Conservation (phyloP, 2,329 filamentous ascomycete species). For the Stemphylium beticola region DNA sequence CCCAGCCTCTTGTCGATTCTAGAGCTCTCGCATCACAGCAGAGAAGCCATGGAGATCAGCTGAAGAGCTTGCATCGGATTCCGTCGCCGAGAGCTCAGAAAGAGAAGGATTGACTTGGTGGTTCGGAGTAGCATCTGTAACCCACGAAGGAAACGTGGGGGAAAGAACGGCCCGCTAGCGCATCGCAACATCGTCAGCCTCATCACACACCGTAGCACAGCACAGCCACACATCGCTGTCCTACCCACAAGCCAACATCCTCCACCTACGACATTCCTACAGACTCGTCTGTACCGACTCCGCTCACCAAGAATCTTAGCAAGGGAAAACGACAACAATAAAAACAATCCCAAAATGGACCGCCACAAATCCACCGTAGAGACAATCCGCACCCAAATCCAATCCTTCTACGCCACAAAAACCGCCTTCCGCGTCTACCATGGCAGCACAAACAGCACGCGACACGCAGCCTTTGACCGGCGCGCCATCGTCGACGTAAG, state of each 20-base stretch:
- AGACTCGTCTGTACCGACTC: too few relatives aligned
- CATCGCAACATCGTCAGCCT: constrained; percentile 8
- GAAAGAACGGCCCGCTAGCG: constrained; percentile 9
- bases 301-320: background rate
- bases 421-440: constrained; percentile 63
- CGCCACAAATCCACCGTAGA: constrained; percentile 30
- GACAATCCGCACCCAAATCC: constrained; percentile 26
- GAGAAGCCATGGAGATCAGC: background rate
- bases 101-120: background rate
- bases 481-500: constrained; percentile 67
- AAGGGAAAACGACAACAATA: background rate
- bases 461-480: constrained; percentile 53
- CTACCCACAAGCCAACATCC: too few relatives aligned
- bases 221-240: constrained; percentile 7
- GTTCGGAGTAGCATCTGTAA: background rate
- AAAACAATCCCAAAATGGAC: constrained; percentile 27
- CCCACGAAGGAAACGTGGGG: background rate
- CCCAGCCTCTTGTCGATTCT: background rate
- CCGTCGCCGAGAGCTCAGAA: background rate
- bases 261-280: too few relatives aligned
- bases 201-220: background rate
- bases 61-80: background rate
- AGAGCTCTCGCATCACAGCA: background rate
- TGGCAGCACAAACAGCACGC: constrained; percentile 78
- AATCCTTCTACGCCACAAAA: constrained; percentile 34